These are phyloP conservation scores for Psilocybe subaeruginosa DNA, from an alignment of 768 basidiomycete genomes.

Conservation along the genomic window DNA sequence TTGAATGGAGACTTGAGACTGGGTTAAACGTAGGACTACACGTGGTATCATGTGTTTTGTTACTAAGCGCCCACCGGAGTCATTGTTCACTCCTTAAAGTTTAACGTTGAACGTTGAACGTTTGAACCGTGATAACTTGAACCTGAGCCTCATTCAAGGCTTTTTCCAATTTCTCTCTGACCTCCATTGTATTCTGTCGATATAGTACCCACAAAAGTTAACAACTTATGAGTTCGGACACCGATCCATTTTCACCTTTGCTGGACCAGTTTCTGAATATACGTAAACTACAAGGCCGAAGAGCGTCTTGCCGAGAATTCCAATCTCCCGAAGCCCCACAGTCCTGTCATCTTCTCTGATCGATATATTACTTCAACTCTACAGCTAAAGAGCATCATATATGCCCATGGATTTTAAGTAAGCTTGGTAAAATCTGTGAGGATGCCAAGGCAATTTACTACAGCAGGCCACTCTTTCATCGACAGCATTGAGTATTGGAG, in stretches of 20 bases:
- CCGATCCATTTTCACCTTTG: neutral
- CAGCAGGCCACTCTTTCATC: neutral
- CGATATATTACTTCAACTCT: neutral
- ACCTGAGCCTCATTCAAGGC: too few relatives aligned
- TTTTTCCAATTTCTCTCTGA: too few relatives aligned
- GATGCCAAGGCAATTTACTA: neutral
- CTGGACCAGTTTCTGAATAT: neutral
- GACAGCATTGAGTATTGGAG: neutral
- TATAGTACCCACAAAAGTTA: too few relatives aligned
- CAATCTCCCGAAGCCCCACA: neutral
- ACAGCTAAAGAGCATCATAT: neutral
- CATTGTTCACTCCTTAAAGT: too few relatives aligned
- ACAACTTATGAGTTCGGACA: neutral
- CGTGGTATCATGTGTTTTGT: too few relatives aligned
- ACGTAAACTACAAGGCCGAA: neutral
- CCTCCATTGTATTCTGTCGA: too few relatives aligned
- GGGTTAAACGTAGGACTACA: too few relatives aligned
- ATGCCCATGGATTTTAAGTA: neutral
- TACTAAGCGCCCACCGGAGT: too few relatives aligned
- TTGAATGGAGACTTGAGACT: too few relatives aligned
- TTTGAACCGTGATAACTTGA: too few relatives aligned
- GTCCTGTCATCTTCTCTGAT: neutral
- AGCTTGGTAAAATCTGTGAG: neutral
- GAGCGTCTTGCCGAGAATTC: neutral
- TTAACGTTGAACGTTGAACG: too few relatives aligned